Evolutionary conservation across 1,139 yeast genomes (phyloP).

Genomic region (Debaryomycetaceae sp.): DNA sequence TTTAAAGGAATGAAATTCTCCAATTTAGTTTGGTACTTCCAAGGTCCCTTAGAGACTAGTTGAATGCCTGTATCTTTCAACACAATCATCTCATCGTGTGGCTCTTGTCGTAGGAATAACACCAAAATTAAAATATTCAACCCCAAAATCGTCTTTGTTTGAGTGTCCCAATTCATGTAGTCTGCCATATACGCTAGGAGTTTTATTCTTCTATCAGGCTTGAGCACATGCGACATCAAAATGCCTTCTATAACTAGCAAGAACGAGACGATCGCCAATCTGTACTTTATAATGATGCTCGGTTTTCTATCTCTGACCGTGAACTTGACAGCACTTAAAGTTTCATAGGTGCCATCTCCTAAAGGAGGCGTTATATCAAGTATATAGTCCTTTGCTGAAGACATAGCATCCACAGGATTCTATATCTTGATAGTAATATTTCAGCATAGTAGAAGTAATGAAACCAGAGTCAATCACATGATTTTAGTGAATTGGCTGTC

Average conservation of each 20-base stretch:
- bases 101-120: slow-evolving; percentile 18
- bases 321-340: slow-evolving; percentile 12
- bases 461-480: neutral
- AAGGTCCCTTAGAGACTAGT: slow-evolving; percentile 21
- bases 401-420: slow-evolving; percentile 17
- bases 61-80: slow-evolving; percentile 40
- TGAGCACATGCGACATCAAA: neutral
- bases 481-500: neutral
- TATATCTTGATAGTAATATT: neutral
- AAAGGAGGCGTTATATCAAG: slow-evolving; percentile 26
- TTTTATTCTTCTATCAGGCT: neutral
- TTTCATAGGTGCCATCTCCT: slow-evolving; percentile 4
- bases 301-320: slow-evolving; percentile 8
- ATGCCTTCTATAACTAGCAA: neutral
- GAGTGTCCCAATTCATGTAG: neutral
- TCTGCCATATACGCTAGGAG: neutral
- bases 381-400: slow-evolving; percentile 28
- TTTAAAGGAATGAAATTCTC: slow-evolving; percentile 49
- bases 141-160: neutral
- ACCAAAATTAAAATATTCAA: slow-evolving; percentile 7
- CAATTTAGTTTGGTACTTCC: slow-evolving; percentile 25
- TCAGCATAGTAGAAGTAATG: neutral
- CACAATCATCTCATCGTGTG: slow-evolving; percentile 31
- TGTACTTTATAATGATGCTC: slow-evolving; percentile 2
- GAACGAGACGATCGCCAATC: neutral